Evolutionary conservation across 768 basidiomycete species (phyloP).

Genomic region (Naematelia encephala): DNA sequence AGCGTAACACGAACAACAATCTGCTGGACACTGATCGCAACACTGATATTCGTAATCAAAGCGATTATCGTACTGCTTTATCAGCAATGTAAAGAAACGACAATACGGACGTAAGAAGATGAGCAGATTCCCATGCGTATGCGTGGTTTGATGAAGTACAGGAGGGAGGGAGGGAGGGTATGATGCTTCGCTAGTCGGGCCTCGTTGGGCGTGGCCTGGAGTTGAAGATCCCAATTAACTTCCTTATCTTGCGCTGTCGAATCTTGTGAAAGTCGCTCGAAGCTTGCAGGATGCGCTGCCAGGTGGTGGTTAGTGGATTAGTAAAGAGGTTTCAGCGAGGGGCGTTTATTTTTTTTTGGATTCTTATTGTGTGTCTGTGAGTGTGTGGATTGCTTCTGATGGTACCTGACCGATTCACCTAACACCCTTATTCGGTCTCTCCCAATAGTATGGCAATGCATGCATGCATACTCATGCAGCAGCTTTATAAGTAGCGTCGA

Average conservation of each 20-base stretch:
- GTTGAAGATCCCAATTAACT: too few species aligned
- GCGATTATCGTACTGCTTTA: neutral
- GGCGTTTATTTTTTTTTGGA: too few species aligned
- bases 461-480: neutral
- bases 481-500: conserved; percentile 3
- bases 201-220: too few species aligned
- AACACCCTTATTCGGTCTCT: neutral
- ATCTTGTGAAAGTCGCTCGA: too few species aligned
- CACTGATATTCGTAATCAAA: neutral
- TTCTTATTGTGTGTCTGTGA: neutral
- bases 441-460: neutral
- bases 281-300: too few species aligned
- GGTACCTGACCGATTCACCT: neutral
- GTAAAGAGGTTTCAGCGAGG: too few species aligned
- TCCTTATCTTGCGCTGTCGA: too few species aligned
- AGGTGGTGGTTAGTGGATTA: too few species aligned
- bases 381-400: too few species aligned
- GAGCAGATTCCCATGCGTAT: neutral
- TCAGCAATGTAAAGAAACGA: neutral
- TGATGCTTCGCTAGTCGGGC: neutral
- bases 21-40: neutral
- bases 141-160: neutral
- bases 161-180: too few species aligned
- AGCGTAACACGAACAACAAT: neutral
- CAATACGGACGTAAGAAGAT: conserved; percentile 2